Evolutionary conservation across 2,329 filamentous ascomycete species (phyloP), one percentile per base, ranked within the genome.

Genomic region (Ophiostoma sp.): DNA sequence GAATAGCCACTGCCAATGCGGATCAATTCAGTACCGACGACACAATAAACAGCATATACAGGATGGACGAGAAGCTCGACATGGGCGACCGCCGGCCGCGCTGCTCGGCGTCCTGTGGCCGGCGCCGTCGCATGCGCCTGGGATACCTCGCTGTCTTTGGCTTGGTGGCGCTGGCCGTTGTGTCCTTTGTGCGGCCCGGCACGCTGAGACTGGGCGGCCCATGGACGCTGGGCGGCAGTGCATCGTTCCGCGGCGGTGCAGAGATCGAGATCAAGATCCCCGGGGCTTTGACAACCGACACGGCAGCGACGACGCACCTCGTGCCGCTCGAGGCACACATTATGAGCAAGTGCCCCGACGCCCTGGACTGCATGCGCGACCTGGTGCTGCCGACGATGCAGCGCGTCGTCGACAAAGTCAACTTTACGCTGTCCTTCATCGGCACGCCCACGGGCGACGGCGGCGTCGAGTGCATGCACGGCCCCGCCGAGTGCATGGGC

Each of bases 321-420:
- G 89, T 98, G 4, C 90, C 92, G 4, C 79, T 99, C 2, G 95
- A 99, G 77, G 91, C 92, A 68, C 94, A 98, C 77, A 95, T 98
- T 74, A 99, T 98, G 89, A 91, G 88, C 80, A 97, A 98, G 83
- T 99, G 95, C 75, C 93, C 94, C 0, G 95, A 99, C 78, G 93
- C 95, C 2, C 85, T 84, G 77, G 84, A 85, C 75, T 97, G 94
- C 75, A 82, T 99, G 27, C 86, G 87, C 71, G 82, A 93, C 70
- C 80, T 99, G 73, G 84, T 99, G 38, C 80, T 98, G 16, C 95
- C 95, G 0, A 85, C 89, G 36, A 97, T 99, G 93, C 87, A 92
- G 77, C 85, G 86, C 69, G 85, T 93, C 49, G 83, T 86, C 70
- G 86, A 92, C 72, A 95, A 96, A 77, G 92, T 98, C 71, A 89